phyloP scores from a whole-genome alignment of 1,284 basidiomycete genomes.

The Prillingera fragicola region DNA sequence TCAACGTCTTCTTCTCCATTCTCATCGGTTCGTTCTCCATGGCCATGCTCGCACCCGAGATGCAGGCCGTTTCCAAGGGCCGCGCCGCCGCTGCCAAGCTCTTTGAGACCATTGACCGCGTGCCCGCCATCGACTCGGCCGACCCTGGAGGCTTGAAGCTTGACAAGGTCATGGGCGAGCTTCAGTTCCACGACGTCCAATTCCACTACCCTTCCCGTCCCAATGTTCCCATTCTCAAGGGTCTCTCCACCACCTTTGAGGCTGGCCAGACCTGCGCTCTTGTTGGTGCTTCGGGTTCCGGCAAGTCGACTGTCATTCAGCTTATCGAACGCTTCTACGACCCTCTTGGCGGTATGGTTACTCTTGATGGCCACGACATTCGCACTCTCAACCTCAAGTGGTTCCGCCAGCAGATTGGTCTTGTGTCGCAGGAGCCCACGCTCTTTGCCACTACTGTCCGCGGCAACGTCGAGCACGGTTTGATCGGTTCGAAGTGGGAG shows the following conservation, averaged over 20 bases:
- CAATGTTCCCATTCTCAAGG: slow-evolving; percentile 74
- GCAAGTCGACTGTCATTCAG: slow-evolving; percentile 69
- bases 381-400: slow-evolving; percentile 77
- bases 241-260: slow-evolving; percentile 49
- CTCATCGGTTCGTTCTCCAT: slow-evolving; percentile 85
- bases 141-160: slow-evolving; percentile 65
- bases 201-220: slow-evolving; percentile 91
- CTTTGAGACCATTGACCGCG: slow-evolving; percentile 81
- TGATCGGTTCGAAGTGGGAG: slow-evolving; percentile 69
- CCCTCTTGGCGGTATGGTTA: slow-evolving; percentile 64
- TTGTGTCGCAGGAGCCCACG: slow-evolving; percentile 83
- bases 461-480: slow-evolving; percentile 80
- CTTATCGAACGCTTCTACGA: slow-evolving; percentile 87
- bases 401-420: slow-evolving; percentile 79
- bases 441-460: slow-evolving; percentile 74
- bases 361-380: slow-evolving; percentile 72
- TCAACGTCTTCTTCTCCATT: slow-evolving; percentile 78
- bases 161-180: slow-evolving; percentile 65
- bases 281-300: slow-evolving; percentile 84
- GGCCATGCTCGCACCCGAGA: slow-evolving; percentile 60
- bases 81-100: slow-evolving; percentile 90
- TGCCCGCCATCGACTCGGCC: slow-evolving; percentile 73
- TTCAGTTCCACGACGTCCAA: slow-evolving; percentile 67
- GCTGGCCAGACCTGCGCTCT: slow-evolving; percentile 69
- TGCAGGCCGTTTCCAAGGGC: slow-evolving; percentile 76